Base-by-base conservation (phyloP, 106 monocot genomes). In the Apostasia shenzhenica region DNA sequence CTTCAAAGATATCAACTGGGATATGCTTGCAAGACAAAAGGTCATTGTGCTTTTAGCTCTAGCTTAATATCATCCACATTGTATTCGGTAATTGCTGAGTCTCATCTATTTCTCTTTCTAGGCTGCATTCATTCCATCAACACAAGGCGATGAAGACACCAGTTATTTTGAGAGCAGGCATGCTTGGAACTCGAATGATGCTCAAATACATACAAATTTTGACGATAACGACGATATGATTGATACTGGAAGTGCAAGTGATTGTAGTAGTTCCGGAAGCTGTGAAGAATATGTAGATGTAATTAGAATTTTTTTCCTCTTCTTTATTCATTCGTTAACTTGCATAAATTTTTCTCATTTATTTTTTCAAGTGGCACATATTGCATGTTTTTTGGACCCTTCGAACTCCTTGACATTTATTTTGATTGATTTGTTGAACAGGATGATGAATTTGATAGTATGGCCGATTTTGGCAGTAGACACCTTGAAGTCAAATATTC, bases 41-140 rank as follows among this genome's bases (percentile, higher is more conserved):
- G 99, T 99, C 42, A 74, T 10, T 14, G 41, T 1, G 6, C 10
- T 54, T 26, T 26, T 26, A 26, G 26, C 26, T 26, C 26, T 26
- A 26, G 26, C 26, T 26, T 26, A 26, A 26, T 43, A 53, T 48
- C 41, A 76, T 9, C 45, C 60, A 50, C 41, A 41, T 12, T 50
- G 39, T 46, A 74, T 66, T 54, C 54, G 39, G 54, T 9, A 56
- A n/a, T 56, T 58, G 56, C 39, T 68, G 14, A 53, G 2, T 12
- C 26, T 14, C 43, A 8, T 67, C 13, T 48, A 26, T 26, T 39
- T 54, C n/a, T 61, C 5, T 13, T 61, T 81, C 46, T 81, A 99
- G 99, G 99, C 83, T 69, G 74, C 90, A 72, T 99, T 99, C 61
- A 81, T 99, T 65, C 99, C 99, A 59, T 83, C 83, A 66, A 83